Evolutionary conservation across 768 basidiomycete species (phyloP).

Genomic region (Kwoniella sp.): DNA sequence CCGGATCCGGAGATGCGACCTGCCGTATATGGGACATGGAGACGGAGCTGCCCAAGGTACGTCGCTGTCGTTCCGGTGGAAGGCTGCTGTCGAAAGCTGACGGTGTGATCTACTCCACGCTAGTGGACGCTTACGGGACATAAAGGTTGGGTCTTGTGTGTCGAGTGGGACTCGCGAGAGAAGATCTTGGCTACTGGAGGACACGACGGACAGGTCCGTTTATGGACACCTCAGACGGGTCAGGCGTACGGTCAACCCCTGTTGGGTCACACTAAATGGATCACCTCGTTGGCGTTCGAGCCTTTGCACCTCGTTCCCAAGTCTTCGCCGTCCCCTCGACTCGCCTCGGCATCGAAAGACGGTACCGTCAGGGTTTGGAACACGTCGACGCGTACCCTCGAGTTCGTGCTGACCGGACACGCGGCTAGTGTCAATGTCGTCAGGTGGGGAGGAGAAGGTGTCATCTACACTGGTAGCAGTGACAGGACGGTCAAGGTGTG

Average conservation of each 20-base stretch:
- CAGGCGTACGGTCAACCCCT: conserved; percentile 82
- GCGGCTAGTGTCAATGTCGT: conserved; percentile 92
- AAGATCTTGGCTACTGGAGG: conserved; percentile 86
- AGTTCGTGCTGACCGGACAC: conserved; percentile 87
- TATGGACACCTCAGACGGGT: conserved; percentile 93
- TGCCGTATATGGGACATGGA: conserved; percentile 90
- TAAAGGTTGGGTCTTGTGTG: conserved; percentile 91
- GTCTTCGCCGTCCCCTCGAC: conserved; percentile 62
- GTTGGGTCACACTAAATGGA: conserved; percentile 93
- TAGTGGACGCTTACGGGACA: conserved; percentile 75
- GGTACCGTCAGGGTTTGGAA: conserved; percentile 95
- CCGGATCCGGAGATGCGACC: conserved; percentile 90
- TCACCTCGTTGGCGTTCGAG: conserved; percentile 92
- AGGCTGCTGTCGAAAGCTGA: background rate
- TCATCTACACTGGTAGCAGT: conserved; percentile 90
- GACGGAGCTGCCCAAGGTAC: conserved; percentile 75
- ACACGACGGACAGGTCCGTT: conserved; percentile 80
- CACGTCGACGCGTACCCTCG: conserved; percentile 62
- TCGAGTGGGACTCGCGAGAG: conserved; percentile 95
- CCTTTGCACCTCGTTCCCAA: conserved; percentile 75
- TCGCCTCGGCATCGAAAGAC: conserved; percentile 95
- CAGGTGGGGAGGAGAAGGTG: conserved; percentile 87
- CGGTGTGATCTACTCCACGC: background rate
- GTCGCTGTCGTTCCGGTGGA: background rate
- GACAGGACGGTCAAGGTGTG: conserved; percentile 92